A percentile compares a stretch with the other conserved stretches of the same genome.
phyloP scores from a whole-genome alignment of 768 basidiomycete genomes.

The Suillus hirtellus region DNA sequence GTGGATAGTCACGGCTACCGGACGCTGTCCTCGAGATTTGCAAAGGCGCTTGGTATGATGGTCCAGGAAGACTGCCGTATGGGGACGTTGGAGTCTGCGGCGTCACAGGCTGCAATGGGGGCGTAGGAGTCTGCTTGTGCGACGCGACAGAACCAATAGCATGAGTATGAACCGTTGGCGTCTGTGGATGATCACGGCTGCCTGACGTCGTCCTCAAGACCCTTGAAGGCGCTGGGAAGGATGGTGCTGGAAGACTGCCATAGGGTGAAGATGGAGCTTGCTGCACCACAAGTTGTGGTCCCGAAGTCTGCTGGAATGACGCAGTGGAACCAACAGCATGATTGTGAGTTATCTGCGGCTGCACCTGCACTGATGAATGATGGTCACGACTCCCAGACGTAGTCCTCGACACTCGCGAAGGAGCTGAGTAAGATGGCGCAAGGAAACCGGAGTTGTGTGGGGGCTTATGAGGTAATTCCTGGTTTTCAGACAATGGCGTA shows the following conservation, averaged over 20 bases:
- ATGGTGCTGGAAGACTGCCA: conserved; percentile 24
- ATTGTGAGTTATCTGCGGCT: background rate
- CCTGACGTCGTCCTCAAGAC: conserved; percentile 24
- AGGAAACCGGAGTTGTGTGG: conserved; percentile 27
- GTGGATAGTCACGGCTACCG: conserved; percentile 23
- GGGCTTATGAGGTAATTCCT: conserved; percentile 25
- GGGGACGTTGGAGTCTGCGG: background rate
- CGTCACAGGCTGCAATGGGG: background rate
- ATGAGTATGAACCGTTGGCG: conserved; percentile 3
- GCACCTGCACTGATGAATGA: conserved; percentile 18
- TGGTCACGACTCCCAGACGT: conserved; percentile 26
- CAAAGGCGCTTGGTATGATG: background rate
- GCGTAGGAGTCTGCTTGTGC: conserved; percentile 16
- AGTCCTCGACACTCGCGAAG: conserved; percentile 26
- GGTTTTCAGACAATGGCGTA: conserved; percentile 23
- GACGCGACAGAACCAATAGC: conserved; percentile 13
- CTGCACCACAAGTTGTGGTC: background rate
- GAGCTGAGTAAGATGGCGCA: conserved; percentile 29
- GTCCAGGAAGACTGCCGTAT: background rate
- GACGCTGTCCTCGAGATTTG: conserved; percentile 26
- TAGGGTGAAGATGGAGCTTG: background rate
- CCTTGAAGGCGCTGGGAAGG: conserved; percentile 27
- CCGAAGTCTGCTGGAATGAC: conserved; percentile 17
- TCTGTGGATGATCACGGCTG: conserved; percentile 25
- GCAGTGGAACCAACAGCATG: conserved; percentile 14